Conservation (phyloP, 2,329 filamentous ascomycete species). For the Claviceps arundinis region DNA sequence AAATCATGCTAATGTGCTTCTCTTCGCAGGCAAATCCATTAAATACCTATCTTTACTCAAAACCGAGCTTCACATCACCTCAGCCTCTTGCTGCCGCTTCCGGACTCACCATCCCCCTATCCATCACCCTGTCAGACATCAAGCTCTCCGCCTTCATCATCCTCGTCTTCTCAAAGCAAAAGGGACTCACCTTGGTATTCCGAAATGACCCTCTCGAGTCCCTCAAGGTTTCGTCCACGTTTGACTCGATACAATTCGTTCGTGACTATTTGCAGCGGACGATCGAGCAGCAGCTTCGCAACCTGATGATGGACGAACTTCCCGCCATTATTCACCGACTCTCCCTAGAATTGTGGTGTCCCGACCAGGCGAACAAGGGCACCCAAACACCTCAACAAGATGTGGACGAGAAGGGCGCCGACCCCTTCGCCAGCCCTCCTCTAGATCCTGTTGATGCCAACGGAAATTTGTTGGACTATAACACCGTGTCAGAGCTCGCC, state of each 20-base stretch:
- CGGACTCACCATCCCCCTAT: conserved; percentile 89
- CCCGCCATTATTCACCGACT: conserved; percentile 92
- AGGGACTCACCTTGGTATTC: conserved; percentile 91
- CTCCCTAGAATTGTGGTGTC: conserved; percentile 78
- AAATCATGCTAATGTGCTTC: conserved; percentile 2
- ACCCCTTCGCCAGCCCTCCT: conserved; percentile 71
- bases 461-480: conserved; percentile 63
- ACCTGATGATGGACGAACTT: conserved; percentile 94
- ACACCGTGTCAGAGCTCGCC: conserved; percentile 62
- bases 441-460: conserved; percentile 70
- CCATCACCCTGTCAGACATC: conserved; percentile 92
- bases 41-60: conserved; percentile 87
- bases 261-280: conserved; percentile 92
- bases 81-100: conserved; percentile 83
- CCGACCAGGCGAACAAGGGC: conserved; percentile 53
- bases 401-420: conserved; percentile 48
- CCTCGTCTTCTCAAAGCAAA: conserved; percentile 92
- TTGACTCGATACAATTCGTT: conserved; percentile 97
- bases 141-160: conserved; percentile 96
- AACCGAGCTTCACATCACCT: conserved; percentile 84
- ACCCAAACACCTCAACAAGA: conserved; percentile 34
- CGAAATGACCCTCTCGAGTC: conserved; percentile 96
- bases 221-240: conserved; percentile 95
- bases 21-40: conserved; percentile 70
- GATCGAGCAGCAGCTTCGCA: conserved; percentile 84